Conservation (phyloP, 2,329 filamentous ascomycete genomes). For the Huntiella decipiens region DNA sequence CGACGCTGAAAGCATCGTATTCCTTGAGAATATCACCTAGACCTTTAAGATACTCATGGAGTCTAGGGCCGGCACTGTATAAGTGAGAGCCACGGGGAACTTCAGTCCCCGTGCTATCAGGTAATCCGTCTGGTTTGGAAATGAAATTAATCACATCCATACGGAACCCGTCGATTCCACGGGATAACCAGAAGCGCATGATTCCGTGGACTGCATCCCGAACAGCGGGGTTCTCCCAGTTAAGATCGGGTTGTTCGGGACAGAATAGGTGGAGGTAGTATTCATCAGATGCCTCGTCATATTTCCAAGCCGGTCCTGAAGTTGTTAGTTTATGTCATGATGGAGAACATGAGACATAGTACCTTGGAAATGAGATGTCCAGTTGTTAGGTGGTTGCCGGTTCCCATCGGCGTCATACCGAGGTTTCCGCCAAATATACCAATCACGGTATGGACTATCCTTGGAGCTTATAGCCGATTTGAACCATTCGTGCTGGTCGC, state of each 20-base stretch:
- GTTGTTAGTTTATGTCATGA: not conserved
- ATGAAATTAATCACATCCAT: slow-evolving; percentile 52
- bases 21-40: slow-evolving; percentile 25
- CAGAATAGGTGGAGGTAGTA: slow-evolving; percentile 52
- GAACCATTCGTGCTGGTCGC: slow-evolving; percentile 48
- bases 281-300: slow-evolving; percentile 28
- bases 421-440: slow-evolving; percentile 47
- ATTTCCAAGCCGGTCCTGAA: slow-evolving; percentile 28
- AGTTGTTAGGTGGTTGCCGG: slow-evolving; percentile 42
- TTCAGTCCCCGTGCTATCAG: slow-evolving; percentile 20
- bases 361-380: slow-evolving; percentile 17
- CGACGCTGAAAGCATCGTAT: slow-evolving; percentile 32
- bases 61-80: slow-evolving; percentile 34
- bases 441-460: slow-evolving; percentile 35
- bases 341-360: not conserved
- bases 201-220: slow-evolving; percentile 46
- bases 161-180: slow-evolving; percentile 46
- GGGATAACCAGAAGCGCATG: slow-evolving; percentile 56
- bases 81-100: slow-evolving; percentile 21
- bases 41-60: slow-evolving; percentile 28
- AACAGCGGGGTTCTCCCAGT: slow-evolving; percentile 53
- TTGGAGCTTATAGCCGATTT: slow-evolving; percentile 40
- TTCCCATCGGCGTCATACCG: slow-evolving; percentile 36
- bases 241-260: slow-evolving; percentile 54
- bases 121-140: slow-evolving; percentile 39